Evolutionary conservation across 1,284 basidiomycete genomes (phyloP).

Genomic region (Boletellus deceptivus): DNA sequence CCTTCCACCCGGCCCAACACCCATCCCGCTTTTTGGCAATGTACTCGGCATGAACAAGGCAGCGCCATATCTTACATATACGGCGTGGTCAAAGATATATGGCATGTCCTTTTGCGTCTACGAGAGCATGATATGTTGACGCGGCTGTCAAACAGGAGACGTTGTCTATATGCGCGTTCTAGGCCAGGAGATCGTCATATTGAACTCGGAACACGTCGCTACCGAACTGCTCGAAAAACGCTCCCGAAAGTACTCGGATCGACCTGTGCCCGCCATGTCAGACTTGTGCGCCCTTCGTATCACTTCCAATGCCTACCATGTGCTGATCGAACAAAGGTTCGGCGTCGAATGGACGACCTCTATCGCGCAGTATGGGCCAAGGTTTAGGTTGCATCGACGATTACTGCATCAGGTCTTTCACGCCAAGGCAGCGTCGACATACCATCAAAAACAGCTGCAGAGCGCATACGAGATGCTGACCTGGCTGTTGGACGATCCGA

Average conservation of each 20-base stretch:
- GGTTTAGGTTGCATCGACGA: too few species aligned
- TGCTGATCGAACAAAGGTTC: constrained; percentile 13
- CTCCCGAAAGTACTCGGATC: constrained; percentile 23
- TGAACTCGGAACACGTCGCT: constrained; percentile 21
- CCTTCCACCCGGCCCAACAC: constrained; percentile 10
- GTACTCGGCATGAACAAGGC: constrained; percentile 5
- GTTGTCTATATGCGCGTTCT: constrained; percentile 14
- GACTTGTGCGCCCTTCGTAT: constrained; percentile 8
- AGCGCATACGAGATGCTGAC: constrained; percentile 2
- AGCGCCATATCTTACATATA: constrained; percentile 9
- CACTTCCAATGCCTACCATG: accelerated
- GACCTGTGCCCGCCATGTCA: constrained; percentile 10
- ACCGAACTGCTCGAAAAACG: constrained; percentile 19
- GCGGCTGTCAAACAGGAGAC: constrained; percentile 5
- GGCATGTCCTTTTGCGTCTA: not conserved
- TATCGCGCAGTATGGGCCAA: too few species aligned
- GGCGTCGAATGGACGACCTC: constrained; percentile 10
- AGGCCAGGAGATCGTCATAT: constrained; percentile 14
- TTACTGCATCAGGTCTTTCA: too few species aligned
- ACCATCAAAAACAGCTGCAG: too few species aligned
- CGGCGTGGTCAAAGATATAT: constrained; percentile 11
- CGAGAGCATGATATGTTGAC: not conserved
- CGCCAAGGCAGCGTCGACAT: too few species aligned
- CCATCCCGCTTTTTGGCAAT: constrained; percentile 12
- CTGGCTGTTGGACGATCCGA: constrained; percentile 7